A percentile compares a stretch with the other conserved stretches of the same genome.
These are phyloP conservation scores for Oryza australiensis DNA, from an alignment of 176 grass and related monocot genomes.

Conservation along the genomic window DNA sequence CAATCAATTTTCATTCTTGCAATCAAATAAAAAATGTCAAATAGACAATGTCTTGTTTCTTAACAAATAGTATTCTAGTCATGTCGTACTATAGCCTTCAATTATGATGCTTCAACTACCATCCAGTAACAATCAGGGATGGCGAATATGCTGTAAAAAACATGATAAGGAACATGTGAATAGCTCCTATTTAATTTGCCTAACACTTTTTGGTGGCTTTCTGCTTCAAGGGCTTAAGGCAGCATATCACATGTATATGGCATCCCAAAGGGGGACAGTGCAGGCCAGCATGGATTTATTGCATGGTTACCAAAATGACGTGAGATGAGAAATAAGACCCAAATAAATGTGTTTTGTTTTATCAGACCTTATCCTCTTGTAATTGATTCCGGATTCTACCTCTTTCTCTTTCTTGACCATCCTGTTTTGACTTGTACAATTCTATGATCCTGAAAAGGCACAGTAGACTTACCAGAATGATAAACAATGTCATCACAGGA, in stretches of 20 bases:
- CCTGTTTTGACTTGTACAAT: constrained; percentile 53
- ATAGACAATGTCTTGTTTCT: not conserved
- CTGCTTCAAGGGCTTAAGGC: not conserved
- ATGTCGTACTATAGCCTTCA: not conserved
- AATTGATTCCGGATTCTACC: constrained; percentile 36
- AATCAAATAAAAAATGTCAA: not conserved
- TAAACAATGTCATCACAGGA: constrained; percentile 26
- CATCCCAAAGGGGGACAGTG: not conserved
- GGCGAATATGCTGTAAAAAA: not conserved
- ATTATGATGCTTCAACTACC: not conserved
- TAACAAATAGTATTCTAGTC: not conserved
- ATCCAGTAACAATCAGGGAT: constrained; percentile 6
- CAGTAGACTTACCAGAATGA: constrained; percentile 11
- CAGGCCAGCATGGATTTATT: constrained; percentile 3
- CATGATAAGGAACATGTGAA: not conserved
- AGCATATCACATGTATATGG: not conserved
- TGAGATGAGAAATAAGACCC: not conserved
- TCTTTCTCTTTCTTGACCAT: constrained; percentile 50
- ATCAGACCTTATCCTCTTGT: constrained; percentile 60
- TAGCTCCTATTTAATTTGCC: not conserved
- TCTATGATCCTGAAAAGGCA: constrained; percentile 48
- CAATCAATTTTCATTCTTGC: not conserved
- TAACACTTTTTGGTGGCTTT: not conserved
- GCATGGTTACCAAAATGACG: not conserved
- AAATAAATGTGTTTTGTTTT: constrained; percentile 2